These are phyloP conservation scores for Monosiga brevicollis DNA, from an alignment of 78 protist genomes.

Conservation along the genomic window DNA sequence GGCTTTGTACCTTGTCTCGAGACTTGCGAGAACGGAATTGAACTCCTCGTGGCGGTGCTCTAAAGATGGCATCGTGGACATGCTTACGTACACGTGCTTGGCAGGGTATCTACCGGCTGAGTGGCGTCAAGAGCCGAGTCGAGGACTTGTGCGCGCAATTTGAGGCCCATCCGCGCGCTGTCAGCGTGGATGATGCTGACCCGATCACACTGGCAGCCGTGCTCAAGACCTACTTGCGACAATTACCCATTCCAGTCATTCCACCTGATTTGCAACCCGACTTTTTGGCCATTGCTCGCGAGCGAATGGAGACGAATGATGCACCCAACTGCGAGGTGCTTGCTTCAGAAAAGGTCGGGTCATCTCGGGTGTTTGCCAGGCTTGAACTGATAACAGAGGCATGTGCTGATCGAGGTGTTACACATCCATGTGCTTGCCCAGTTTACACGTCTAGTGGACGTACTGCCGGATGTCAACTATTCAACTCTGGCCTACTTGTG, in stretches of 20 bases:
- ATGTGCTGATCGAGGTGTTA: too few species aligned
- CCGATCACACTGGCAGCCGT: background rate
- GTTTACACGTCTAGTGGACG: background rate
- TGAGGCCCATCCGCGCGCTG: background rate
- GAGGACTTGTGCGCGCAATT: background rate
- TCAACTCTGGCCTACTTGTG: background rate
- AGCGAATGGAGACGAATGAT: background rate
- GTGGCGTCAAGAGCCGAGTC: background rate
- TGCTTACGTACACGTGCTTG: too few species aligned
- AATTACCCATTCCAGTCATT: background rate
- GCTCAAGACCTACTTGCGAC: background rate
- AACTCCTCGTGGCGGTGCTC: too few species aligned
- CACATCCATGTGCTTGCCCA: too few species aligned
- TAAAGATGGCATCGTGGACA: too few species aligned
- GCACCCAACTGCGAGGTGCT: background rate
- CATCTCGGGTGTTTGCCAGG: too few species aligned
- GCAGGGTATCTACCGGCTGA: background rate
- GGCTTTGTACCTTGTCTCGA: too few species aligned
- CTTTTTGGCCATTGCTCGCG: background rate
- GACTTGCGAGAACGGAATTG: too few species aligned
- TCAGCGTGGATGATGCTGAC: background rate
- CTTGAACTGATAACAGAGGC: too few species aligned
- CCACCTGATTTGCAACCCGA: background rate
- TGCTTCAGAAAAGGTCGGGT: background rate
- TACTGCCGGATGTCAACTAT: background rate